A percentile compares a stretch with the other conserved stretches of the same genome.
Evolutionary conservation across 129 eudicot genomes (phyloP).

Genomic region (Lonicera japonica): DNA sequence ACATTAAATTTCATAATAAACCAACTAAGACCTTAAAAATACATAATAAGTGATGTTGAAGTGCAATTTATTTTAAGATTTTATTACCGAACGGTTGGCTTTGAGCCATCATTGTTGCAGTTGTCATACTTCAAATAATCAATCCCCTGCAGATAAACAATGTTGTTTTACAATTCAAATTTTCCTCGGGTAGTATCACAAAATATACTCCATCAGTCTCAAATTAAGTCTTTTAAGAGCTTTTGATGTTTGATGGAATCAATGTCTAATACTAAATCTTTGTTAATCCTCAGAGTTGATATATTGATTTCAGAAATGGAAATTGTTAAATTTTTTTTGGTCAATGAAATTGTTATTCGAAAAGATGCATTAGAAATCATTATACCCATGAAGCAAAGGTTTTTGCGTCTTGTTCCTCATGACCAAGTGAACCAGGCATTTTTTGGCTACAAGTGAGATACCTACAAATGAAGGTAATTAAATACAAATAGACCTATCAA

Average conservation of each 20-base stretch:
- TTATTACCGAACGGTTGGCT: constrained; percentile 68
- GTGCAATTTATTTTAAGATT: neutral
- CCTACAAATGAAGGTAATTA: constrained; percentile 31
- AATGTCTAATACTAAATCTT: neutral
- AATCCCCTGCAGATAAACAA: constrained; percentile 49
- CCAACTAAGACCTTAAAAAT: neutral
- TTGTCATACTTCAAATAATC: constrained; percentile 94
- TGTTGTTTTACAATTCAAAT: neutral
- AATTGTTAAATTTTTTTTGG: too few relatives aligned
- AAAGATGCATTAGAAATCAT: constrained; percentile 13
- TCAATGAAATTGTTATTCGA: neutral
- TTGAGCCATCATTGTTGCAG: constrained; percentile 59
- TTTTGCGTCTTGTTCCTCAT: constrained; percentile 80
- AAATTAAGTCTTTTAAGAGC: too few relatives aligned
- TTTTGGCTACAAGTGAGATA: constrained; percentile 64
- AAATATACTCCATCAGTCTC: too few relatives aligned
- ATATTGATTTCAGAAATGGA: too few relatives aligned
- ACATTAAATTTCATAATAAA: neutral
- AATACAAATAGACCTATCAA: neutral
- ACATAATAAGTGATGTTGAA: neutral
- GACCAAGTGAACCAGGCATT: constrained; percentile 96
- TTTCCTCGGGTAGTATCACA: too few relatives aligned
- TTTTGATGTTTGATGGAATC: too few relatives aligned
- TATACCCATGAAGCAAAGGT: constrained; percentile 95
- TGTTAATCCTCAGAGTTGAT: neutral